These are phyloP conservation scores for Rubia yunnanensis DNA, from an alignment of 257 asterid species.

Conservation along the genomic window DNA sequence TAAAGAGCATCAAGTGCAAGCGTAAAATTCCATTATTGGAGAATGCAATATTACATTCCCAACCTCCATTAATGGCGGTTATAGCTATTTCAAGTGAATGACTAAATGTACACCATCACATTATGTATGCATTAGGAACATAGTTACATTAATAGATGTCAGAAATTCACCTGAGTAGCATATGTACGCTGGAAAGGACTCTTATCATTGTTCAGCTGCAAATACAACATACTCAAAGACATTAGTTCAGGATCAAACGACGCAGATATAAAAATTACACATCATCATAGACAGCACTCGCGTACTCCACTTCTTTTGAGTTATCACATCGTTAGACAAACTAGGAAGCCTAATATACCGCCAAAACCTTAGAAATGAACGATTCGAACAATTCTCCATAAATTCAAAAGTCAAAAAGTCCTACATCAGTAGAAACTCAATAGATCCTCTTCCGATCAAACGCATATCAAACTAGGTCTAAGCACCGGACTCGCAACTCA, in stretches of 20 bases:
- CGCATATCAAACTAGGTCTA: not conserved
- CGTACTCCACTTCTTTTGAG: not conserved
- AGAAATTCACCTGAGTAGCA: slow-evolving; percentile 69
- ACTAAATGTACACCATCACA: not conserved
- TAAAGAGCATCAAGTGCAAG: not conserved
- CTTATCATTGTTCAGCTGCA: slow-evolving; percentile 91
- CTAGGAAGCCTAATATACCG: not conserved
- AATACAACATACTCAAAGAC: slow-evolving; percentile 18
- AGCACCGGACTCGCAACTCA: not conserved
- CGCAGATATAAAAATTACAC: not conserved
- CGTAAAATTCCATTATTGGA: not conserved
- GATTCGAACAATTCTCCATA: not conserved
- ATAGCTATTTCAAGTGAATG: not conserved
- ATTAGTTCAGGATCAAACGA: slow-evolving; percentile 2
- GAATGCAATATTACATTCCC: not conserved
- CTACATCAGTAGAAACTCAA: not conserved
- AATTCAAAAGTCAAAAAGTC: not conserved
- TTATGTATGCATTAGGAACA: not conserved
- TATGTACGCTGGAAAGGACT: slow-evolving; percentile 97
- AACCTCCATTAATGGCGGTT: not conserved
- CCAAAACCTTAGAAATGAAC: not conserved
- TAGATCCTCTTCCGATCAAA: slow-evolving; percentile 3
- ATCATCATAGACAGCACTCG: not conserved
- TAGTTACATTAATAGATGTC: not conserved
- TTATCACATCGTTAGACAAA: not conserved